phyloP scores from a whole-genome alignment of 1,139 yeast genomes.

The Suhomyces taliae region DNA sequence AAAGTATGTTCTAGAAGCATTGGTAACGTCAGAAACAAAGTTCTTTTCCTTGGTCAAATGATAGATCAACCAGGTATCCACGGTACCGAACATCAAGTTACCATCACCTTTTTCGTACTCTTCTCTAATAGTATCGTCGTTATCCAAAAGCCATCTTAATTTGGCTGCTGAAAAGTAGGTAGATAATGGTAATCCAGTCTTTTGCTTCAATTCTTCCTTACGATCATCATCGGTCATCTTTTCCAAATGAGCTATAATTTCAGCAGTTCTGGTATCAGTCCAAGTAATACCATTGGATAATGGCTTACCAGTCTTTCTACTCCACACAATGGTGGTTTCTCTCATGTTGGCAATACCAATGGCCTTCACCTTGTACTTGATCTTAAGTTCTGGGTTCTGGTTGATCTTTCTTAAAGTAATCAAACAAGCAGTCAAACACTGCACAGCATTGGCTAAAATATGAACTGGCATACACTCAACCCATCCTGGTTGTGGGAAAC shows the following conservation, averaged over 20 bases:
- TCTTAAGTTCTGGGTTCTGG: slow-evolving; percentile 48
- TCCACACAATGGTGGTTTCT: slow-evolving; percentile 93
- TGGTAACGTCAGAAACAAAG: slow-evolving; percentile 84
- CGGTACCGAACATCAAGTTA: slow-evolving; percentile 86
- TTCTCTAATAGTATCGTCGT: slow-evolving; percentile 64
- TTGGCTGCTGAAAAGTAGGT: slow-evolving; percentile 93
- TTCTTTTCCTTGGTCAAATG: slow-evolving; percentile 73
- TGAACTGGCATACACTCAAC: slow-evolving; percentile 92
- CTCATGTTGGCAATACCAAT: slow-evolving; percentile 95
- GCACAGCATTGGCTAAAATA: slow-evolving; percentile 78
- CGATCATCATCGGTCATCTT: slow-evolving; percentile 58
- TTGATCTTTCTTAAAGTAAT: slow-evolving; percentile 58
- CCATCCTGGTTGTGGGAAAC: slow-evolving; percentile 86
- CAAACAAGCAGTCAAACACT: slow-evolving; percentile 68
- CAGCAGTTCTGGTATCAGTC: slow-evolving; percentile 90
- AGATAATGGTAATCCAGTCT: slow-evolving; percentile 84
- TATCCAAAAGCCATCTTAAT: slow-evolving; percentile 85
- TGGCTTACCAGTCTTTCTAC: slow-evolving; percentile 78
- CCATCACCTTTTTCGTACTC: slow-evolving; percentile 74
- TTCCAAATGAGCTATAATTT: slow-evolving; percentile 66
- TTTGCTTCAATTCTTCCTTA: slow-evolving; percentile 58
- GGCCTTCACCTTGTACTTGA: slow-evolving; percentile 56
- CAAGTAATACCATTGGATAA: slow-evolving; percentile 89
- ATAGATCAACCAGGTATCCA: slow-evolving; percentile 92
- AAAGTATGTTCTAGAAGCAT: slow-evolving; percentile 89